A percentile compares a stretch with the other conserved stretches of the same genome.
phyloP scores from a whole-genome alignment of 768 basidiomycete species.

The Termitomyces sp. region DNA sequence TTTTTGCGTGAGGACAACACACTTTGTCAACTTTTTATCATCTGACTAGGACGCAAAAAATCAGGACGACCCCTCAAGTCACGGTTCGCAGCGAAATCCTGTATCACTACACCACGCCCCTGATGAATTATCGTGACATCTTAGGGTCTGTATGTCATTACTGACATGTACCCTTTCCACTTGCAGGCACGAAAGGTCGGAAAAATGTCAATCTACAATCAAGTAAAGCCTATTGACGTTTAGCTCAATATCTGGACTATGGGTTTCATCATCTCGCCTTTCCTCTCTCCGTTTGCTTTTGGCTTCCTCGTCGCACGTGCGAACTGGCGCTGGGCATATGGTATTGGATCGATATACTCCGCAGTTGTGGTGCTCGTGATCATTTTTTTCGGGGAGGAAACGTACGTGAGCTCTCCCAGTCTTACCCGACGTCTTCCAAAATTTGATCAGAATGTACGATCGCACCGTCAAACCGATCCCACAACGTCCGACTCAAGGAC shows the following conservation, averaged over 20 bases:
- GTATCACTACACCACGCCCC: neutral
- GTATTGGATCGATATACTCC: slow-evolving; percentile 60
- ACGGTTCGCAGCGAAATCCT: slow-evolving; percentile 32
- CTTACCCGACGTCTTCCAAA: neutral
- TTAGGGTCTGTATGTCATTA: slow-evolving; percentile 55
- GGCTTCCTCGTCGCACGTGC: slow-evolving; percentile 60
- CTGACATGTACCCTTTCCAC: slow-evolving; percentile 66
- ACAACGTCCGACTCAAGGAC: slow-evolving; percentile 23
- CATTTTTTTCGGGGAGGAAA: slow-evolving; percentile 48
- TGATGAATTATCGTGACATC: neutral
- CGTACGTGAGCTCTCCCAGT: slow-evolving; percentile 41
- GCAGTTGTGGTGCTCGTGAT: slow-evolving; percentile 34
- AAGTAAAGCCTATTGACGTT: neutral
- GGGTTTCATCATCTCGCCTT: slow-evolving; percentile 56
- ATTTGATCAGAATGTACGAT: slow-evolving; percentile 37
- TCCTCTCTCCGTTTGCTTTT: slow-evolving; percentile 58
- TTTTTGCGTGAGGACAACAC: slow-evolving; percentile 38
- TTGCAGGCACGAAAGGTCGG: slow-evolving; percentile 57
- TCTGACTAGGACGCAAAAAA: neutral
- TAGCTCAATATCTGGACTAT: slow-evolving; percentile 54
- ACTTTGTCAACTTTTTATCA: neutral
- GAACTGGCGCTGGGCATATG: slow-evolving; percentile 61
- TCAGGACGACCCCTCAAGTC: slow-evolving; percentile 40
- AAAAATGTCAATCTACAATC: slow-evolving; percentile 17
- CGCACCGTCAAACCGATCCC: slow-evolving; percentile 41